phyloP scores from a whole-genome alignment of 257 asterid species.

The Marsdenia floribunda region DNA sequence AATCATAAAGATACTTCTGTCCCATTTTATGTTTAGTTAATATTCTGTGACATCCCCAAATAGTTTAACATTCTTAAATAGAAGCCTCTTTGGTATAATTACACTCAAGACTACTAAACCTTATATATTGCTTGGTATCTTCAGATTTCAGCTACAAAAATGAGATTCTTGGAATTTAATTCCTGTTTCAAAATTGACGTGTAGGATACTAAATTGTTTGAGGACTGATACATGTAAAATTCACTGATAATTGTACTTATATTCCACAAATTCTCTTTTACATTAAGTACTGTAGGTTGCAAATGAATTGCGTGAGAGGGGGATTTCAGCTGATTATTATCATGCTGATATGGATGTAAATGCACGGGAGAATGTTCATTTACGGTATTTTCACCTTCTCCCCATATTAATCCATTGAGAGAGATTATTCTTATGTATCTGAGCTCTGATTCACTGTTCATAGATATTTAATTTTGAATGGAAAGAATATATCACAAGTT shows the following conservation, averaged over 20 bases:
- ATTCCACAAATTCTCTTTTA: slow-evolving; percentile 9
- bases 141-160: background rate
- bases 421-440: background rate
- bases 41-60: background rate
- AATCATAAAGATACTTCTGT: background rate
- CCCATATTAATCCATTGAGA: background rate
- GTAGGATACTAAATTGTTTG: background rate
- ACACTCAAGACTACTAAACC: background rate
- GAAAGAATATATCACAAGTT: no score
- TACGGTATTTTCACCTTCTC: slow-evolving; percentile 39
- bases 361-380: slow-evolving; percentile 85
- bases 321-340: slow-evolving; percentile 77
- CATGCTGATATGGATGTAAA: slow-evolving; percentile 93
- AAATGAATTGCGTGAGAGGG: slow-evolving; percentile 70
- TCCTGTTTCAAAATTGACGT: background rate
- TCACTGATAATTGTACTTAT: slow-evolving; percentile 9
- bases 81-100: background rate
- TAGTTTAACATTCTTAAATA: background rate
- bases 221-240: background rate
- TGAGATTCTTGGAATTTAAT: background rate
- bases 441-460: background rate
- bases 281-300: slow-evolving; percentile 59
- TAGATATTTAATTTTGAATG: no score
- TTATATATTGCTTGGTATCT: background rate
- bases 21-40: background rate